phyloP scores from a whole-genome alignment of 2,329 filamentous ascomycete species.

The Magnaporthales sp. region DNA sequence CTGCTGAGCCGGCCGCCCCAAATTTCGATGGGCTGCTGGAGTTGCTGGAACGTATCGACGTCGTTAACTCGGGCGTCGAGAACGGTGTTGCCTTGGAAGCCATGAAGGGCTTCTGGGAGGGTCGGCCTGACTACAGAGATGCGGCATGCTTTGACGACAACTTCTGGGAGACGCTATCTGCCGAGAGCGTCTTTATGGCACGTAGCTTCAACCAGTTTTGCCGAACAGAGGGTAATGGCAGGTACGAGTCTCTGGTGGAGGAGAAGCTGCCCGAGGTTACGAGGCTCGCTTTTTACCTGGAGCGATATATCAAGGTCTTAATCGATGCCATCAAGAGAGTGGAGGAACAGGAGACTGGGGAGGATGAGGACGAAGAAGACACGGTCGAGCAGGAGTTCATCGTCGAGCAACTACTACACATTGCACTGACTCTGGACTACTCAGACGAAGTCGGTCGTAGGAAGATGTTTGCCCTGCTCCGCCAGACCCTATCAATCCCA shows the following conservation, averaged over 20 bases:
- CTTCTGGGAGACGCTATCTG: slow-evolving; percentile 74
- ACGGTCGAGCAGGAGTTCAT: slow-evolving; percentile 90
- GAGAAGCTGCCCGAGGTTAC: slow-evolving; percentile 95
- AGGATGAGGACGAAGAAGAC: slow-evolving; percentile 69
- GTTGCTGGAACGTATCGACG: slow-evolving; percentile 85
- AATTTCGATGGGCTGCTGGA: slow-evolving; percentile 81
- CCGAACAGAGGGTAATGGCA: slow-evolving; percentile 62
- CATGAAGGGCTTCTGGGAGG: slow-evolving; percentile 95
- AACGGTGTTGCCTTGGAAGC: slow-evolving; percentile 87
- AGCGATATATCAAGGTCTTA: slow-evolving; percentile 66
- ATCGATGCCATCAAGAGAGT: slow-evolving; percentile 54
- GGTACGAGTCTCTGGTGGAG: slow-evolving; percentile 68
- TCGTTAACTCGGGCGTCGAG: slow-evolving; percentile 82
- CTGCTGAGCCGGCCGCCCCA: slow-evolving; percentile 49
- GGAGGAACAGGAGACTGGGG: slow-evolving; percentile 43
- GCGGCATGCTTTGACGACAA: slow-evolving; percentile 61
- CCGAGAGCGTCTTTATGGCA: slow-evolving; percentile 82
- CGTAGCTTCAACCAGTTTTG: slow-evolving; percentile 95
- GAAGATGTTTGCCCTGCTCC: slow-evolving; percentile 89
- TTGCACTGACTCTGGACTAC: slow-evolving; percentile 87
- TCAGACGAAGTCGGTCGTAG: slow-evolving; percentile 92
- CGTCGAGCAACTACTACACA: slow-evolving; percentile 88
- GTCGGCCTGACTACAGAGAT: slow-evolving; percentile 73
- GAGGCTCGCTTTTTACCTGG: slow-evolving; percentile 77
- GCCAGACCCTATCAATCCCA: slow-evolving; percentile 75